A percentile compares a stretch with the other conserved stretches of the same genome.
Conservation (phyloP, 306 rosid species). For the Pterocarpus santalinus region DNA sequence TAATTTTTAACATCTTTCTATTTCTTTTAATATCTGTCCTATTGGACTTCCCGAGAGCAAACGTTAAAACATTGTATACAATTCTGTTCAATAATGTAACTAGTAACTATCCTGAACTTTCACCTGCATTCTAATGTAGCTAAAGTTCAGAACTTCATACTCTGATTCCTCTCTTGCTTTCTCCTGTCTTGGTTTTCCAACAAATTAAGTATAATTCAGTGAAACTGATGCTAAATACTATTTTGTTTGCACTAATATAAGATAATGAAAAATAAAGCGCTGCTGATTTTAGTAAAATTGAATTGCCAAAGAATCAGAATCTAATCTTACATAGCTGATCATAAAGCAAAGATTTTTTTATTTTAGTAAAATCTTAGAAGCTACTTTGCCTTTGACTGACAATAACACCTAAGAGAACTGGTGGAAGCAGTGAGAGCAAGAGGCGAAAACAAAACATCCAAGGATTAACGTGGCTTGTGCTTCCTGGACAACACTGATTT, state of each 20-base stretch:
- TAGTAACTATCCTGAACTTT: not conserved
- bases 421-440: slow-evolving; percentile 4
- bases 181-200: not conserved
- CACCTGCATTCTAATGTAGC: slow-evolving; percentile 1
- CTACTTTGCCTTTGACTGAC: not conserved
- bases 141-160: not conserved
- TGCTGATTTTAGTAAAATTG: slow-evolving; percentile 13
- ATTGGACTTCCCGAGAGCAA: not conserved
- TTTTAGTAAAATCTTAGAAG: slow-evolving; percentile 25
- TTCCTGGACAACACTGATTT: slow-evolving; percentile 9
- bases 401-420: not conserved
- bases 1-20: not conserved
- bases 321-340: not conserved
- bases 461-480: slow-evolving; percentile 15
- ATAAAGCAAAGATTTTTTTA: not conserved
- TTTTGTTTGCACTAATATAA: not conserved
- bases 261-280: not conserved
- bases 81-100: slow-evolving; percentile 18
- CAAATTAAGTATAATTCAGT: not conserved
- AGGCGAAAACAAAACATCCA: slow-evolving; percentile 10
- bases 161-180: slow-evolving; percentile 21
- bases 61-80: not conserved
- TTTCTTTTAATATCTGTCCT: not conserved
- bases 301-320: not conserved
- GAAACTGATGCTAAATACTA: slow-evolving; percentile 7